Evolutionary conservation across 805 yeast genomes (phyloP).

Genomic region (Candida parachauliodes): DNA sequence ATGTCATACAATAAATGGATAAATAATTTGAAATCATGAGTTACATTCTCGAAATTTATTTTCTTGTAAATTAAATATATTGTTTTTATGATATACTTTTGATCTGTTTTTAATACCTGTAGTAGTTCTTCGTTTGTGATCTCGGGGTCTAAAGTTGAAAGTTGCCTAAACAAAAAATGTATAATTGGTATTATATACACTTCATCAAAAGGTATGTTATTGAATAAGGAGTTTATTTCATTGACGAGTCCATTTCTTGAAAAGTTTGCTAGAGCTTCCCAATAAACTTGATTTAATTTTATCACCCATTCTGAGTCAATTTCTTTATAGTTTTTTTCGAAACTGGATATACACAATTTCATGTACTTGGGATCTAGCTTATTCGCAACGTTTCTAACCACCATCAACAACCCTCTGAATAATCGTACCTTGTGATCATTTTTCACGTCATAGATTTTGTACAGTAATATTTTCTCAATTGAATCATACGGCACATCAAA

Average conservation of each 20-base stretch:
- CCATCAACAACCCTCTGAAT: slow-evolving; percentile 9
- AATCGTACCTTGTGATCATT: slow-evolving; percentile 5
- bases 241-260: slow-evolving; percentile 9
- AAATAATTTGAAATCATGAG: slow-evolving; percentile 15
- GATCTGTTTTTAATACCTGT: slow-evolving; percentile 8
- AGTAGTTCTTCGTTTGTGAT: slow-evolving; percentile 14
- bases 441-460: neutral
- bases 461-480: neutral
- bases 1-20: slow-evolving; percentile 20
- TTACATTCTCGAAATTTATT: slow-evolving; percentile 13
- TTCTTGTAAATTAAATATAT: slow-evolving; percentile 11
- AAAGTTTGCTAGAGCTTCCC: slow-evolving; percentile 23
- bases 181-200: slow-evolving; percentile 7
- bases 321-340: neutral
- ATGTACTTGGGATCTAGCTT: neutral
- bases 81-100: slow-evolving; percentile 7
- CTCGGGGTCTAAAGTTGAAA: slow-evolving; percentile 25
- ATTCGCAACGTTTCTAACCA: slow-evolving; percentile 6
- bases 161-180: slow-evolving; percentile 11
- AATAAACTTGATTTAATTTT: slow-evolving; percentile 16
- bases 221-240: slow-evolving; percentile 1
- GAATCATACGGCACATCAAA: neutral
- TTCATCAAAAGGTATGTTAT: neutral
- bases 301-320: slow-evolving; percentile 10
- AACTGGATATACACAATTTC: neutral